Conservation (phyloP, 2,329 filamentous ascomycete species). For the Geosmithia putterillii region DNA sequence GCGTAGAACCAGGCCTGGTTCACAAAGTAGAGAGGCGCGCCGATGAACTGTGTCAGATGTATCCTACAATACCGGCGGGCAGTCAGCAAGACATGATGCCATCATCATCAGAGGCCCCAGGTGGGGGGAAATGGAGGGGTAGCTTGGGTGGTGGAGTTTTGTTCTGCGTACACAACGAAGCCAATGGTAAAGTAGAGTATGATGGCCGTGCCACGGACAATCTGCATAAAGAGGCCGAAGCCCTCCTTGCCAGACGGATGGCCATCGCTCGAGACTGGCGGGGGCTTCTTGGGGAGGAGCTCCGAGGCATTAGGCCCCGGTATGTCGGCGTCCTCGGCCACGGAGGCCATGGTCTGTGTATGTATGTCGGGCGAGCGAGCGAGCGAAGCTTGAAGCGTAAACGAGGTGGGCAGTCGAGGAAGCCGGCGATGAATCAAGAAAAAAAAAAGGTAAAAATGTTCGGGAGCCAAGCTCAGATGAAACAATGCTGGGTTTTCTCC, state of each 20-base stretch:
- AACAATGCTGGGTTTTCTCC: too few relatives aligned
- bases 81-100: background rate
- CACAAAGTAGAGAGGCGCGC: slow-evolving; percentile 62
- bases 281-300: slow-evolving; percentile 5
- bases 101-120: background rate
- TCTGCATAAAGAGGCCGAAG: slow-evolving; percentile 35
- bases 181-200: slow-evolving; percentile 38
- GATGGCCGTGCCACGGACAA: slow-evolving; percentile 39
- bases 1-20: slow-evolving; percentile 70
- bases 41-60: slow-evolving; percentile 61
- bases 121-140: background rate
- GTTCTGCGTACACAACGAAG: slow-evolving; percentile 31
- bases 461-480: too few relatives aligned
- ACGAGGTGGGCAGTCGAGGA: too few relatives aligned
- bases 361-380: background rate
- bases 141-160: background rate
- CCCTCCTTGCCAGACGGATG: slow-evolving; percentile 45
- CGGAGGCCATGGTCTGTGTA: background rate
- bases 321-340: slow-evolving; percentile 4
- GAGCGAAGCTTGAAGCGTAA: too few relatives aligned
- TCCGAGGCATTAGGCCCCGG: slow-evolving; percentile 27
- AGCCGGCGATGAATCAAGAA: too few relatives aligned
- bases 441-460: too few relatives aligned
- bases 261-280: slow-evolving; percentile 5
- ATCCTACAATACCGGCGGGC: slow-evolving; percentile 29